Evolutionary conservation across 1,284 basidiomycete genomes (phyloP), one percentile per base, ranked within the genome.

Genomic region (Ceratobasidium sp.): DNA sequence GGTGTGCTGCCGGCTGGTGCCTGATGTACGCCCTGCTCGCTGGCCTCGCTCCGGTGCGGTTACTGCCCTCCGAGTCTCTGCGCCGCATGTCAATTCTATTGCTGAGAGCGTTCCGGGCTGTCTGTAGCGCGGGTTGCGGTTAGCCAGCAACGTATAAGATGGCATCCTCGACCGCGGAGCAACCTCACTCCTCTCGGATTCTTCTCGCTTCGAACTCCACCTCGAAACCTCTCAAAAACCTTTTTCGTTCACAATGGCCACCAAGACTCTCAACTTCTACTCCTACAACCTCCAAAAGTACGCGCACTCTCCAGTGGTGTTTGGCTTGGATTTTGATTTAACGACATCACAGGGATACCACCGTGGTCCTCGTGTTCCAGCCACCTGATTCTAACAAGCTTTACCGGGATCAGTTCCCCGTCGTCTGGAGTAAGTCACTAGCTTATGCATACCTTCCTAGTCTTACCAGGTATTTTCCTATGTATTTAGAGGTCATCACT

Each of bases 401-500:
- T 7, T 66, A 23, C 36, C 8, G 25, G 7, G 63, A 66, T n/a
- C 63, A 66, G 49, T 66, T 66, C 49, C 63, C 63, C 18, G 63
- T 66, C 49, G 63, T 66, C 1, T 66, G 63, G 63, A 66, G 63
- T 66, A 49, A 11, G 63, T 40, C 49, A n/a, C 16, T n/a, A 18
- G 1, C 44, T n/a, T n/a, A 46, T 21, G n/a, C 8, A 46, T 46
- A 21, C n/a, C 3, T n/a, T n/a, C 44, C 9, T 21, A 1, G n/a
- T 21, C n/a, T 46, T 46, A 46, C 5, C 1, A n/a, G n/a, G 7
- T 58, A 7, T 14, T 16, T 62, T 38, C 1, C 8, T 8, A n/a
- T n/a, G 18, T 21, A 0, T 12, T 18, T 30, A 66, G 63, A 66
- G 49, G 49, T 66, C 3, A 66, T 66, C 63, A 53, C 63, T 2